Base-by-base conservation (phyloP, 1,139 yeast species). In the Diutina sp. region DNA sequence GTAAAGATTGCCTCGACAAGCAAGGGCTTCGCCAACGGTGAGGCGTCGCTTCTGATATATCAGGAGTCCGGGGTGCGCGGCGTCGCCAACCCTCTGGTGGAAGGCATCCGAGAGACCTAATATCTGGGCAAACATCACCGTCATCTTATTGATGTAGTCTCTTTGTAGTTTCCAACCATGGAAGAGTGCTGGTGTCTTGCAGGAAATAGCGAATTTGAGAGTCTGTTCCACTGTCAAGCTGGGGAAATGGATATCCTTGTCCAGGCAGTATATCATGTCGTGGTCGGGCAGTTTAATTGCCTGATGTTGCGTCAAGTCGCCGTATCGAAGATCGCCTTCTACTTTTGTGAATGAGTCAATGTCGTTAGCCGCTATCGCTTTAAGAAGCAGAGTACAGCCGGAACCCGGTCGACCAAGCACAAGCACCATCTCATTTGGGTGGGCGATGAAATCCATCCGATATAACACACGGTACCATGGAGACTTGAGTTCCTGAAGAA, bases 321-420 rank as follows among this genome's bases (percentile, higher is more conserved):
- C 84, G 63, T 79, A 82, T 16, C 70, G 66, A 52, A 81, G 66
- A 21, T 76, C 76, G n/a, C 62, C 62, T 50, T 59, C 59, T 18
- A 57, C 50, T 4, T 60, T 60, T 4, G 56, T 56, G 54, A 57
- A 60, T 58, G 64, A 59, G 54, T 65, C 65, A 28, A 63, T 59
- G 58, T 68, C 71, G 16, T 69, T 69, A 60, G 85, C 86, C 56
- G 84, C 76, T 54, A 82, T 61, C 52, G 83, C 70, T 63, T 80
- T 79, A 63, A 83, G 70, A 46, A 83, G 71, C 14, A 86, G 76
- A 5, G 86, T 74, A 65, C 87, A 83, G 57, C 87, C 87, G 21
- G 87, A 80, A 58, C 87, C 88, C 8, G 87, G 87, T 61, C 85
- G 75, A 56, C 87, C 88, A 54, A 83, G 73, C 4, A 82, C 85